Base-by-base conservation (phyloP, 164 flowering plant genomes). In the Piper longum region DNA sequence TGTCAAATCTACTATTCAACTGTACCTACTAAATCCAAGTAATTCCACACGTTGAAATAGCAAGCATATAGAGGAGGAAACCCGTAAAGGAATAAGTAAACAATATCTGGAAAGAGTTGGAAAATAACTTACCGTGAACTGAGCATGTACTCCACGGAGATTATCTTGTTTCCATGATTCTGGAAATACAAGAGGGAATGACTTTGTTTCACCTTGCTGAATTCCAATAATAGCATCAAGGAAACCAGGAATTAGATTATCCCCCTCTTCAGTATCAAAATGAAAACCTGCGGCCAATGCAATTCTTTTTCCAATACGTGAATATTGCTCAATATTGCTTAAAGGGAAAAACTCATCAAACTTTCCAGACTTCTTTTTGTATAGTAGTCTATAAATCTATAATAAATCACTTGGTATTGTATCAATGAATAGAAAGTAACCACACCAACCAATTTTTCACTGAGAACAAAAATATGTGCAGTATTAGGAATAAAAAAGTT, bases 181-280 rank as follows among this genome's bases (percentile, higher is more conserved):
- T 62, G 98, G 98, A 78, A 91, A 89, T 62, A 68, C 74, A 64
- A 85, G 83, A 14, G 85, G 79, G 63, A 91, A 91, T n/a, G 92
- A 79, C 74, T 78, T 91, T 57, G 89, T 85, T 81, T 89, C 97
- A 65, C 95, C 95, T 65, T 62, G 70, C 73, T 67, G 73, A 63
- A 93, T 86, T 66, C 96, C 97, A 56, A 86, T 61, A 56, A 93
- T 76, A 61, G 90, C 73, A 63, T 86, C 85, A 57, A 88, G 80
- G 72, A 93, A 93, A 63, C 95, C 96, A 70, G 97, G 91, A 70
- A 87, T 74, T 43, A 89, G 77, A 63, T 69, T 82, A 71, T 82
- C 85, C 67, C 82, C 85, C 69, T 89, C 96, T 75, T 93, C 98
- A 7, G 98, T 93, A 70, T 93, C 98, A 75, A 89, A 85, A 66